Conservation (phyloP, 1,284 basidiomycete genomes). For the Sanguinoderma infundibulare region DNA sequence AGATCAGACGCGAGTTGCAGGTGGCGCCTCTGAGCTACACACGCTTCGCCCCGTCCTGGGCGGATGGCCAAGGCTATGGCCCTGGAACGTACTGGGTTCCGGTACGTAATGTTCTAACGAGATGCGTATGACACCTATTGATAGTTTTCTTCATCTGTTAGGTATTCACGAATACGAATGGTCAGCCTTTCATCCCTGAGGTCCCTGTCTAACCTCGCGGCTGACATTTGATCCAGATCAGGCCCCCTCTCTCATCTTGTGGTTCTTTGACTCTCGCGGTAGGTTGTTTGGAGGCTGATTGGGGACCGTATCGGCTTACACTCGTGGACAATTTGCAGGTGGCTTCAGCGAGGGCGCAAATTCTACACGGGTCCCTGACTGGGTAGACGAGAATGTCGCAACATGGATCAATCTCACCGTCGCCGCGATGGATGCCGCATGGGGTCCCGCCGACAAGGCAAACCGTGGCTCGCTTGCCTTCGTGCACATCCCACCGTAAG, state of each 20-base stretch:
- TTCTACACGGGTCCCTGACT: constrained; percentile 58
- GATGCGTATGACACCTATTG: background rate
- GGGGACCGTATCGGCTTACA: background rate
- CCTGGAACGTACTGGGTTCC: constrained; percentile 78
- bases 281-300: constrained; percentile 4
- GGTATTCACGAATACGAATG: constrained; percentile 18
- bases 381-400: constrained; percentile 67
- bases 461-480: constrained; percentile 61
- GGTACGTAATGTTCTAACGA: constrained; percentile 38
- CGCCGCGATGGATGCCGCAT: constrained; percentile 52
- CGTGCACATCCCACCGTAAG: constrained; percentile 64
- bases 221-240: constrained; percentile 38
- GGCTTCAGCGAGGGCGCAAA: constrained; percentile 49
- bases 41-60: constrained; percentile 54
- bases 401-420: constrained; percentile 62
- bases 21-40: constrained; percentile 69
- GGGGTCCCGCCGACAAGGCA: constrained; percentile 53
- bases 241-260: constrained; percentile 57
- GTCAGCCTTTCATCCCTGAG: background rate
- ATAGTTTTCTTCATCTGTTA: background rate
- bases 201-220: background rate
- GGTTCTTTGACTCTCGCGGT: constrained; percentile 79
- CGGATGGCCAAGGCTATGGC: constrained; percentile 61
- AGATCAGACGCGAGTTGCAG: constrained; percentile 57
- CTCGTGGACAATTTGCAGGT: constrained; percentile 37